Evolutionary conservation across 2,329 filamentous ascomycete genomes (phyloP).

Genomic region (Piedraia hortae): DNA sequence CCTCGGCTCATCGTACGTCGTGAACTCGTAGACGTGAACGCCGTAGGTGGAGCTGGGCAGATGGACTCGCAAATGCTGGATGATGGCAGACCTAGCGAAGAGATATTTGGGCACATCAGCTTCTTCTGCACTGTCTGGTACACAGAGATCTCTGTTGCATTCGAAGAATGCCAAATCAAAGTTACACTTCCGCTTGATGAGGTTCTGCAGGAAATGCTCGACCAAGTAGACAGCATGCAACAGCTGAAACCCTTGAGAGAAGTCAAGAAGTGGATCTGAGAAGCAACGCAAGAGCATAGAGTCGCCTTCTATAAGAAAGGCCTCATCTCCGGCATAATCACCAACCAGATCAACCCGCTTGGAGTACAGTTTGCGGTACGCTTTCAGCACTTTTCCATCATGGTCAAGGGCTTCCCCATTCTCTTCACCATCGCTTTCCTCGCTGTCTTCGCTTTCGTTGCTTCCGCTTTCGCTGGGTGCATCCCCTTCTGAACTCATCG

Average conservation of each 20-base stretch:
- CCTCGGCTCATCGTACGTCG: slow-evolving; percentile 18
- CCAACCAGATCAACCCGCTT: slow-evolving; percentile 37
- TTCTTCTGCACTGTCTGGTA: slow-evolving; percentile 18
- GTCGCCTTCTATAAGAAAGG: slow-evolving; percentile 48
- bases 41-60: slow-evolving; percentile 14
- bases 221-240: slow-evolving; percentile 43
- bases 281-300: slow-evolving; percentile 40
- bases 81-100: slow-evolving; percentile 33
- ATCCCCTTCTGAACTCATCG: neutral
- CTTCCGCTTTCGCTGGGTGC: neutral
- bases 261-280: slow-evolving; percentile 33
- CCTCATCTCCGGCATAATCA: slow-evolving; percentile 46
- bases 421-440: slow-evolving; percentile 2
- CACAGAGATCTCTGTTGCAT: slow-evolving; percentile 25
- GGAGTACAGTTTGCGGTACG: slow-evolving; percentile 17
- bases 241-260: slow-evolving; percentile 39
- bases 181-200: slow-evolving; percentile 35
- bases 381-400: slow-evolving; percentile 2
- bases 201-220: slow-evolving; percentile 33
- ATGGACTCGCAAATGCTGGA: slow-evolving; percentile 30
- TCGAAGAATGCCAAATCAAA: slow-evolving; percentile 47
- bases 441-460: slow-evolving; percentile 1
- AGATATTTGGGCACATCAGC: slow-evolving; percentile 24
- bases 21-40: slow-evolving; percentile 22
- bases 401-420: slow-evolving; percentile 3